A percentile compares a stretch with the other conserved stretches of the same genome.
Evolutionary conservation across 352 stramenopile species (phyloP).

Genomic region (Phytophthora constricta): DNA sequence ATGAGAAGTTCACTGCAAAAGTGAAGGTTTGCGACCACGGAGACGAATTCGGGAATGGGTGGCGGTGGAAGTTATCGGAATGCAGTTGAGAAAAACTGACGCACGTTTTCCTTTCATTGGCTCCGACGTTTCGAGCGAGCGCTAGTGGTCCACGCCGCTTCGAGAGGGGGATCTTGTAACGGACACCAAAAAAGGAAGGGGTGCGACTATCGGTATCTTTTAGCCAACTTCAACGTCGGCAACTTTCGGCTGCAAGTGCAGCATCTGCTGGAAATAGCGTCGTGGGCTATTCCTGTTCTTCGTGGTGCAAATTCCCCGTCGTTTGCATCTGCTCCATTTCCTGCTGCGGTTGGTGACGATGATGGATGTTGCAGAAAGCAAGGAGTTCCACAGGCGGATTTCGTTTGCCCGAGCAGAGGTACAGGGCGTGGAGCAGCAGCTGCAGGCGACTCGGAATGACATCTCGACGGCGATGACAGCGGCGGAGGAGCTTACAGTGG

Average conservation of each 20-base stretch:
- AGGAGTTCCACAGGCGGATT: slow-evolving; percentile 50
- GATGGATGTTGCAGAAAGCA: slow-evolving; percentile 42
- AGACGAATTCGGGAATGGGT: slow-evolving; percentile 34
- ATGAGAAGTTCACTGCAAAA: slow-evolving; percentile 14
- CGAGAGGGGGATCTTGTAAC: background rate
- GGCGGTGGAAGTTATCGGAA: no score
- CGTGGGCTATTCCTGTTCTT: background rate
- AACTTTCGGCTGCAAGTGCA: background rate
- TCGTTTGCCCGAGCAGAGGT: slow-evolving; percentile 47
- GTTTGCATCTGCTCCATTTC: no score
- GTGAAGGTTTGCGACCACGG: no score
- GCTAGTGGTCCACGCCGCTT: background rate
- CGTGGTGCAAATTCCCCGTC: no score
- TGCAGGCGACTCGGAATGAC: slow-evolving; percentile 44
- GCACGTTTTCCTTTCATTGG: background rate
- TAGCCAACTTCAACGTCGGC: background rate
- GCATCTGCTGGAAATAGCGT: background rate
- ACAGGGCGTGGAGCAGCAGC: slow-evolving; percentile 34
- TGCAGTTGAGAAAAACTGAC: no score
- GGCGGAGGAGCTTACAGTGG: slow-evolving; percentile 61
- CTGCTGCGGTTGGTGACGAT: background rate
- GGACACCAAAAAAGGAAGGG: background rate
- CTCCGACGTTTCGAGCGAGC: slow-evolving; percentile 5
- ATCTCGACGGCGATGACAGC: slow-evolving; percentile 46
- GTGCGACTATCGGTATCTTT: background rate